Percentiles rank a stretch among this genome's conserved stretches.
Conservation (phyloP, 1,284 basidiomycete species). For the Filobasidium uniguttulatum region DNA sequence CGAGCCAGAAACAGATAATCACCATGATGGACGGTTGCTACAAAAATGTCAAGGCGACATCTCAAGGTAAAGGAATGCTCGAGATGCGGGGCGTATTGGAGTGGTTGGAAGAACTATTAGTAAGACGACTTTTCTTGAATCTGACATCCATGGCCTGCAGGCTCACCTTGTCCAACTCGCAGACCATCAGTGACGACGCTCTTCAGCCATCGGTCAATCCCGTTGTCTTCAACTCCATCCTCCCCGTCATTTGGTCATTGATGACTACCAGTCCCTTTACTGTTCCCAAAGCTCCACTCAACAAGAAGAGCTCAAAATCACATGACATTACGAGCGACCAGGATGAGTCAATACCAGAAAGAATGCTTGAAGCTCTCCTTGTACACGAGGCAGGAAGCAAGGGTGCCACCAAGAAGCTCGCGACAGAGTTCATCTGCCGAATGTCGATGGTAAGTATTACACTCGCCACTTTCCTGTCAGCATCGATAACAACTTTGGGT, state of each 20-base stretch:
- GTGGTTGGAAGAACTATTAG: constrained; percentile 56
- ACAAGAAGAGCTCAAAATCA: constrained; percentile 36
- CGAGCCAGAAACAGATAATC: constrained; percentile 7
- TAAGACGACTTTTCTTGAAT: constrained; percentile 22
- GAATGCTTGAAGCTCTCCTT: constrained; percentile 23
- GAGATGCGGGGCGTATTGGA: constrained; percentile 50
- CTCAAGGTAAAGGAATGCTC: no score
- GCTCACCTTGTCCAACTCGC: background rate
- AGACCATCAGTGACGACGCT: constrained; percentile 28
- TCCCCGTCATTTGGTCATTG: constrained; percentile 74
- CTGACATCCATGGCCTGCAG: background rate
- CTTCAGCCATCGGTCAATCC: constrained; percentile 44
- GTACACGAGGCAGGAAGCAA: constrained; percentile 34
- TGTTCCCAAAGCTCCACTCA: no score
- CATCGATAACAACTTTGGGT: background rate
- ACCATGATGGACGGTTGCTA: constrained; percentile 16
- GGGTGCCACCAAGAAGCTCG: constrained; percentile 31
- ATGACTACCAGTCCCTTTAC: no score
- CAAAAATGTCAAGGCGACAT: no score
- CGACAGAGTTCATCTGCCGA: constrained; percentile 57
- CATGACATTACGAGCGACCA: constrained; percentile 7
- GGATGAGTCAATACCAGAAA: constrained; percentile 17
- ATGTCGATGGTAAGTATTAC: constrained; percentile 48
- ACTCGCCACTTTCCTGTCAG: background rate
- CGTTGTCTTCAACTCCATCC: constrained; percentile 52